phyloP scores from a whole-genome alignment of 495 filamentous ascomycete species.

The Trichocladium antarcticum region DNA sequence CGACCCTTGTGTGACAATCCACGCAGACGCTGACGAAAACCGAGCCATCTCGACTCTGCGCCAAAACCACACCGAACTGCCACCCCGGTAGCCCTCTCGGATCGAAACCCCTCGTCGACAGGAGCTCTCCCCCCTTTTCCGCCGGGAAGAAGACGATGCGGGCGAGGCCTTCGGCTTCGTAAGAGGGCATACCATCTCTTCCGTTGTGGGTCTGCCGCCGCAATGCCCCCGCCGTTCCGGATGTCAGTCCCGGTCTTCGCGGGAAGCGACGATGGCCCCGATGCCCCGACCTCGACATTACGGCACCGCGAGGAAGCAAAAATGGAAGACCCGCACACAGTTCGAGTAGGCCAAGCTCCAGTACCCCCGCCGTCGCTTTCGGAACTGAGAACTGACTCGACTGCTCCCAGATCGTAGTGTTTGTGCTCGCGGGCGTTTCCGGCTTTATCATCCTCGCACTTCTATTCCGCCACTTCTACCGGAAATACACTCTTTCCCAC shows the following conservation, averaged over 20 bases:
- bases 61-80: not conserved
- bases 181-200: not conserved
- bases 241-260: slow-evolving; percentile 9
- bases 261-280: not conserved
- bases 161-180: slow-evolving; percentile 1
- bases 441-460: slow-evolving; percentile 10
- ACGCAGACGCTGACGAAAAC: not conserved
- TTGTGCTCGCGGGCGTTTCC: slow-evolving; percentile 15
- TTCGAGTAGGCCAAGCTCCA: slow-evolving; percentile 3
- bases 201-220: not conserved
- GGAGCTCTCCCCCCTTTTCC: not conserved
- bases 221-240: slow-evolving; percentile 11
- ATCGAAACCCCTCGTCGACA: too few relatives aligned
- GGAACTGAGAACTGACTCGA: not conserved
- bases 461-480: slow-evolving; percentile 30
- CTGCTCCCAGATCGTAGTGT: slow-evolving; percentile 14
- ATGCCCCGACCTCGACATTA: slow-evolving; percentile 2
- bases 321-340: not conserved
- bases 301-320: not conserved
- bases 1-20: not conserved
- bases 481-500: slow-evolving; percentile 37
- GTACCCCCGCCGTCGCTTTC: slow-evolving; percentile 5
- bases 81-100: too few relatives aligned
- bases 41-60: too few relatives aligned
- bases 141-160: slow-evolving; percentile 8